Conservation (phyloP, 2,329 filamentous ascomycete genomes). For the Corynespora cassiicola region DNA sequence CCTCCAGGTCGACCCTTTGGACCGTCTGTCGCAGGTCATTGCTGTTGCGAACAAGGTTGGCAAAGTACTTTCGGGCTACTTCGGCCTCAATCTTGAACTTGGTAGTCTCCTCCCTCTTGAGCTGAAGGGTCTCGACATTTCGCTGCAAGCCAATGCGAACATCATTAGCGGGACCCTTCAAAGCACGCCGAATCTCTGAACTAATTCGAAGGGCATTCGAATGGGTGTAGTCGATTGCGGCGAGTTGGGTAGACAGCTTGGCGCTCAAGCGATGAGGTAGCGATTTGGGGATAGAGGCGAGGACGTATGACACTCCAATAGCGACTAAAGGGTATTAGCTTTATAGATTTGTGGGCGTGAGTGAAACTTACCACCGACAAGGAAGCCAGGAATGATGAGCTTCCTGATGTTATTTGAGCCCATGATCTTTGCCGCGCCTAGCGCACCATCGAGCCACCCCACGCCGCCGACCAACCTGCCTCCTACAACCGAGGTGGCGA, state of each 20-base stretch:
- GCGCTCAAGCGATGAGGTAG: slow-evolving; percentile 83
- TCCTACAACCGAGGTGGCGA: slow-evolving; percentile 85
- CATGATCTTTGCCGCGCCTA: slow-evolving; percentile 81
- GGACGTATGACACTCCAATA: slow-evolving; percentile 78
- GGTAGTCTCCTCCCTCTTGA: slow-evolving; percentile 80
- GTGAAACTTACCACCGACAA: slow-evolving; percentile 74
- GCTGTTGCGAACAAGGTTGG: slow-evolving; percentile 75
- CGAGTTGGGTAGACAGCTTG: slow-evolving; percentile 83
- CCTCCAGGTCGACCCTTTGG: slow-evolving; percentile 60
- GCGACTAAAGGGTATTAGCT: slow-evolving; percentile 59
- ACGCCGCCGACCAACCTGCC: slow-evolving; percentile 81
- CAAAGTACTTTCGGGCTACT: slow-evolving; percentile 87
- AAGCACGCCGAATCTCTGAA: slow-evolving; percentile 83
- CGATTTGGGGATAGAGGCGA: slow-evolving; percentile 87
- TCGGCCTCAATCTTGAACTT: slow-evolving; percentile 85
- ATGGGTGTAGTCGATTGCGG: slow-evolving; percentile 90
- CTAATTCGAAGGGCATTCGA: slow-evolving; percentile 85
- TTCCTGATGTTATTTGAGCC: slow-evolving; percentile 81
- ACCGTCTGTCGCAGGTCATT: slow-evolving; percentile 57
- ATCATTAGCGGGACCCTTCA: slow-evolving; percentile 86
- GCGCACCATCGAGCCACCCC: slow-evolving; percentile 86
- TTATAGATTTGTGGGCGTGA: background rate
- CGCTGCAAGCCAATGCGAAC: slow-evolving; percentile 83
- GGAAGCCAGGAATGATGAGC: slow-evolving; percentile 79
- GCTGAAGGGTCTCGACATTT: slow-evolving; percentile 80